Conservation (phyloP, 164 flowering plant species). For the Sextonia rubra region DNA sequence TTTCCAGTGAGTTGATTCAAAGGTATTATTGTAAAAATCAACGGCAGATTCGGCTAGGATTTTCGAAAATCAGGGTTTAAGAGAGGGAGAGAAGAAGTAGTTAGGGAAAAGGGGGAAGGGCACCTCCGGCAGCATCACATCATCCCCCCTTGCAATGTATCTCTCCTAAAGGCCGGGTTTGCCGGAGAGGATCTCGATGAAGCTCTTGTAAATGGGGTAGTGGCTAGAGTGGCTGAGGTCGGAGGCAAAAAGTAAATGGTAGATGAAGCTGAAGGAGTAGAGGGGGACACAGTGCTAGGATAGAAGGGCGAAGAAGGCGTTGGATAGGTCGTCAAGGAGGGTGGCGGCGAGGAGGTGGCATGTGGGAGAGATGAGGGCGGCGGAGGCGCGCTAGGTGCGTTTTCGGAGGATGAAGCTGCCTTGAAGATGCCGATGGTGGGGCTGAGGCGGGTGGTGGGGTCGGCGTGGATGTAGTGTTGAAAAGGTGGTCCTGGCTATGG, state of each 20-base stretch:
- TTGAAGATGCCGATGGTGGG: conserved; percentile 43
- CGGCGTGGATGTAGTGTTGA: conserved; percentile 83
- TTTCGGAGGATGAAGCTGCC: conserved; percentile 50
- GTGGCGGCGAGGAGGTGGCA: conserved; percentile 84
- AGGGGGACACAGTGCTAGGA: conserved; percentile 92
- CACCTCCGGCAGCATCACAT: too few relatives aligned
- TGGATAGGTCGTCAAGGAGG: conserved; percentile 68
- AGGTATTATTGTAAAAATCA: too few relatives aligned
- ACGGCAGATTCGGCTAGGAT: too few relatives aligned
- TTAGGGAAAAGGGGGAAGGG: too few relatives aligned
- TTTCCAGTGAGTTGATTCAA: too few relatives aligned
- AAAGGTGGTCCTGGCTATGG: conserved; percentile 25
- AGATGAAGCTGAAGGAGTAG: conserved; percentile 62
- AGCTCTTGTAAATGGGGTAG: too few relatives aligned
- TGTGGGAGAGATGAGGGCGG: conserved; percentile 78
- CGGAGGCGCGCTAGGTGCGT: conserved; percentile 70
- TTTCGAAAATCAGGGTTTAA: too few relatives aligned
- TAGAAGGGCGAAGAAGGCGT: conserved; percentile 68
- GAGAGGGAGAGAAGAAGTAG: too few relatives aligned
- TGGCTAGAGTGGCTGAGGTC: conserved; percentile 2
- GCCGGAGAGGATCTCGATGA: too few relatives aligned
- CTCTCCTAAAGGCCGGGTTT: too few relatives aligned
- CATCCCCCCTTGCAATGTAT: too few relatives aligned
- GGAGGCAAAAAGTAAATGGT: conserved; percentile 43
- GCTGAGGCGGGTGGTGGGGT: conserved; percentile 41